Conservation (phyloP, 2,329 filamentous ascomycete genomes). For the Epichloe typhina region DNA sequence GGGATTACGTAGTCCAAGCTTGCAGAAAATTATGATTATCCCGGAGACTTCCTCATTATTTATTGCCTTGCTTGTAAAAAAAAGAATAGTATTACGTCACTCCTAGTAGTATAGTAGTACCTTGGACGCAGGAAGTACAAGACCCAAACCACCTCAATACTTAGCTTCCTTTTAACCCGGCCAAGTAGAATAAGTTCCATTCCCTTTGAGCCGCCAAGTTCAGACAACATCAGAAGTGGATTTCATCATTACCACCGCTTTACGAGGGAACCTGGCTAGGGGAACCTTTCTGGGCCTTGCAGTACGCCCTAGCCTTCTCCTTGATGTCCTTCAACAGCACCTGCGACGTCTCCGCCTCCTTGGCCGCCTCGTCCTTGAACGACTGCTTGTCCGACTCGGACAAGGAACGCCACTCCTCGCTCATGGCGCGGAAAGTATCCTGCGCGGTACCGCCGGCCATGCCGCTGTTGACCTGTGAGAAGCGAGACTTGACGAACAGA, state of each 20-base stretch:
- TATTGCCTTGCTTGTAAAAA: too few relatives aligned
- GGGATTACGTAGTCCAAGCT: too few relatives aligned
- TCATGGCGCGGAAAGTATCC: slow-evolving; percentile 15
- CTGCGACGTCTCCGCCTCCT: slow-evolving; percentile 6
- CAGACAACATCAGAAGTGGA: too few relatives aligned
- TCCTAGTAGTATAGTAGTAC: background rate
- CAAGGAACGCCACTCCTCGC: slow-evolving; percentile 30
- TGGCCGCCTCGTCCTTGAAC: slow-evolving; percentile 20
- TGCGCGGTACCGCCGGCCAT: slow-evolving; percentile 5
- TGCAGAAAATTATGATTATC: too few relatives aligned
- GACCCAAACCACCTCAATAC: background rate
- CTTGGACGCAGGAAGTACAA: background rate
- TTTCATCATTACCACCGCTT: too few relatives aligned
- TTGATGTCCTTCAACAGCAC: slow-evolving; percentile 15
- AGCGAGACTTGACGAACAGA: slow-evolving; percentile 26
- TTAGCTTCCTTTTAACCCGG: background rate
- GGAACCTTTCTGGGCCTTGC: slow-evolving; percentile 6
- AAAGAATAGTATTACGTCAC: background rate
- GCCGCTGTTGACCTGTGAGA: slow-evolving; percentile 13
- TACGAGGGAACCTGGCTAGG: background rate
- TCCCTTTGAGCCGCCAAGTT: too few relatives aligned
- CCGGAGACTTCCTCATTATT: too few relatives aligned
- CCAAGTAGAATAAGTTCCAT: too few relatives aligned
- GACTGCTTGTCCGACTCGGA: slow-evolving; percentile 27
- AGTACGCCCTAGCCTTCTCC: slow-evolving; percentile 13